Evolutionary conservation across 2,329 filamentous ascomycete genomes (phyloP), one percentile per base, ranked within the genome.

Genomic region (Amylocarpus encephaloides): DNA sequence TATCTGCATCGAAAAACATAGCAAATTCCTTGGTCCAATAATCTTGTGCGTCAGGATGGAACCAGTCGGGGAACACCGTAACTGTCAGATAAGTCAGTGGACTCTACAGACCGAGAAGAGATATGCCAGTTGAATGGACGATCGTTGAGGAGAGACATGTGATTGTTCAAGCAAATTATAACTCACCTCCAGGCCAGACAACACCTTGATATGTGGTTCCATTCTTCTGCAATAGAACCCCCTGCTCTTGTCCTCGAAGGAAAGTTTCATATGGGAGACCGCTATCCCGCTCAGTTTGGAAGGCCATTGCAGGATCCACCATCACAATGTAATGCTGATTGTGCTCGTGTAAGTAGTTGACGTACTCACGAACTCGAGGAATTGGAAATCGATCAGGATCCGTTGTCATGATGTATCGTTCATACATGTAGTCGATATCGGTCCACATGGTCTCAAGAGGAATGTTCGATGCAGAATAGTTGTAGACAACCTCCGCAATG

Each of bases 51-150:
- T 80, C 79, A 6, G 76, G 73, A 15, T 81, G 71, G 62, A 90
- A 89, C 86, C 86, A 92, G 64, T 91, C 87, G 0, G 85, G 85
- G 67, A 82, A 88, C 12, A 77, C 83, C 0, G 82, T 78, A 13
- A 80, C 75, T 43, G 86, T 85, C 5, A 4, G 10, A 16, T 5
- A 11, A 5, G 19, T 40, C 18, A 40, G 38, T 15, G 3, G 22
- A 4, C 4, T 26, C 22, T 26, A 26, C 22, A 26, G 22, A 26
- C 4, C 22, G 22, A 26, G 22, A 26, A 26, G 22, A 26, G 22
- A 4, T 26, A 7, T 7, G n/a, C n/a, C n/a, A n/a, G n/a, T n/a
- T n/a, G n/a, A n/a, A n/a, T n/a, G n/a, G n/a, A n/a, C 18, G 36
- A 10, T 34, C 32, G 32, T n/a, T 34, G 9, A 4, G 34, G 4